phyloP scores from a whole-genome alignment of 2,329 filamentous ascomycete species.

The Trichoderma breve region DNA sequence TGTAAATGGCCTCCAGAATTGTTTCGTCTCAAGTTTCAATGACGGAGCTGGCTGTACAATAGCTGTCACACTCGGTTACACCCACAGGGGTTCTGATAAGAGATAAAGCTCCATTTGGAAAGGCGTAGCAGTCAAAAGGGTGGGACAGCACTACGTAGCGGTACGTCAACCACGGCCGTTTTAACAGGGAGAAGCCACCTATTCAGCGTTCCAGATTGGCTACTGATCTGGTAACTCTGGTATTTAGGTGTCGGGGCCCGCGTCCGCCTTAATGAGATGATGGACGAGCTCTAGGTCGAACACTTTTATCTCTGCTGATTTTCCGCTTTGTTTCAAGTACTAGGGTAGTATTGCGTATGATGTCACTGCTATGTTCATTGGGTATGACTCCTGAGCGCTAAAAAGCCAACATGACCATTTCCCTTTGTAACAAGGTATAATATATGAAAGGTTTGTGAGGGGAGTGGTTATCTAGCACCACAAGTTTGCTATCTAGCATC shows the following conservation, averaged over 20 bases:
- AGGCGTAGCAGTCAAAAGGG: not conserved
- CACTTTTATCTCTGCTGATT: too few relatives aligned
- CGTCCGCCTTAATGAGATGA: too few relatives aligned
- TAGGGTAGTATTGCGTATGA: not conserved
- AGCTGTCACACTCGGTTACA: not conserved
- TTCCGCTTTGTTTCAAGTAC: too few relatives aligned
- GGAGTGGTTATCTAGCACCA: not conserved
- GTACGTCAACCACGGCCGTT: not conserved
- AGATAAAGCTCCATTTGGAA: not conserved
- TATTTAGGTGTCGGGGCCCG: not conserved
- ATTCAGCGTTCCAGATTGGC: not conserved
- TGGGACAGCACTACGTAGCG: not conserved
- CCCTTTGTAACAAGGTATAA: not conserved
- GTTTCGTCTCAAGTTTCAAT: not conserved
- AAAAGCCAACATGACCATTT: not conserved
- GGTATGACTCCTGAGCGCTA: not conserved
- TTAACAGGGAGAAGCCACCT: not conserved
- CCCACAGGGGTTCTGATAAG: not conserved
- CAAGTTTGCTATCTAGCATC: not conserved
- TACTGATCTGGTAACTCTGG: not conserved
- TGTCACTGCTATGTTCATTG: not conserved
- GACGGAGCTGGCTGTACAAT: not conserved
- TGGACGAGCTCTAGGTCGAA: too few relatives aligned
- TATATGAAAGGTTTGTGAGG: not conserved
- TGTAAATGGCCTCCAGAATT: not conserved